Conservation (phyloP, 768 basidiomycete species). For the Podaxis rugospora region DNA sequence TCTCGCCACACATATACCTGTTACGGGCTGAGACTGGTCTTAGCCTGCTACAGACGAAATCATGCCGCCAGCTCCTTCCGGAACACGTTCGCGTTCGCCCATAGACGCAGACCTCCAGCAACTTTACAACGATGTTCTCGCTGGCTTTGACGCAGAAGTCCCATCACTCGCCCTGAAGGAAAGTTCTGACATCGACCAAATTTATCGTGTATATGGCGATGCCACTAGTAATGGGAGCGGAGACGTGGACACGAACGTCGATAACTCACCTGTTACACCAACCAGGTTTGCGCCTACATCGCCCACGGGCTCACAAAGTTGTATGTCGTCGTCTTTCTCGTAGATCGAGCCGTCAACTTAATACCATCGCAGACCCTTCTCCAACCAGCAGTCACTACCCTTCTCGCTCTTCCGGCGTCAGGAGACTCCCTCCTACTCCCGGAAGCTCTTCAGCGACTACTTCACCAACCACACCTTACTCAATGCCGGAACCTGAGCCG, state of each 20-base stretch:
- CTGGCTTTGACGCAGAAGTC: conserved; percentile 51
- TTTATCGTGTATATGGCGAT: conserved; percentile 31
- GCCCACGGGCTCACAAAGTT: conserved; percentile 1
- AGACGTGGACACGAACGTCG: conserved; percentile 1
- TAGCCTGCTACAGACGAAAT: neutral
- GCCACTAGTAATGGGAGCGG: conserved; percentile 17
- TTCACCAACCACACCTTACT: conserved; percentile 20
- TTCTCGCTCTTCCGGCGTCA: neutral
- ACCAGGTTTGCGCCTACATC: conserved; percentile 13
- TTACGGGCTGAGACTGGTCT: neutral
- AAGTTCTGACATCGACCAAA: conserved; percentile 27
- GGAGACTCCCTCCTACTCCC: conserved; percentile 44
- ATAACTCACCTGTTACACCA: conserved; percentile 13
- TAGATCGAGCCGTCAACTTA: neutral
- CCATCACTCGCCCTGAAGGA: conserved; percentile 24
- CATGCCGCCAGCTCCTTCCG: conserved; percentile 10
- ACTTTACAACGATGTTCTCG: conserved; percentile 74
- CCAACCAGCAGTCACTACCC: neutral
- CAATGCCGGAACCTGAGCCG: conserved; percentile 41
- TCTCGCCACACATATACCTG: neutral
- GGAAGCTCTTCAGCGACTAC: conserved; percentile 25
- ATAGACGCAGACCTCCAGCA: conserved; percentile 70
- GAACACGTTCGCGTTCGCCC: conserved; percentile 26
- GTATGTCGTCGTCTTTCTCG: conserved; percentile 1
- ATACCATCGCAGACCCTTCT: conserved; percentile 7